Evolutionary conservation across 2,329 filamentous ascomycete genomes (phyloP).

Genomic region (Thermomyces lanuginosus): DNA sequence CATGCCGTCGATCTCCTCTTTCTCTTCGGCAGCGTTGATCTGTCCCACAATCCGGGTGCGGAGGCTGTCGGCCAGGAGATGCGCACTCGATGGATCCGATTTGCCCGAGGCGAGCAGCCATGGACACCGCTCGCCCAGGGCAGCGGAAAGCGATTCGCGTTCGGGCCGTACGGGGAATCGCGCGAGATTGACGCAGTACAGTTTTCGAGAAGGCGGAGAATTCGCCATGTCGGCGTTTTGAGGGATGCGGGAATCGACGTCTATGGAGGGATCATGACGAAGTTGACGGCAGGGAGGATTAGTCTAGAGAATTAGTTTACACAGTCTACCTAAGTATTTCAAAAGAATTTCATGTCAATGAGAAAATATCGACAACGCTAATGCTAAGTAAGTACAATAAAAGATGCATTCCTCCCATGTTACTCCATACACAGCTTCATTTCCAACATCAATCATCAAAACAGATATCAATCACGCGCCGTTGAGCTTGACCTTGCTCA

Average conservation of each 20-base stretch:
- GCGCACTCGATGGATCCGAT: constrained; percentile 26
- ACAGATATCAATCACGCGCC: too few species aligned
- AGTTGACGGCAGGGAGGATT: constrained; percentile 25
- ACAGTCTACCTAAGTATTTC: background rate
- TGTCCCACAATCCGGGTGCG: constrained; percentile 20
- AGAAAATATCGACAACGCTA: background rate
- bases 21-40: constrained; percentile 27
- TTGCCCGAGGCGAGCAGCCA: constrained; percentile 21
- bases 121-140: constrained; percentile 16
- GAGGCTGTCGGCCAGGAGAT: constrained; percentile 20
- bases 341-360: background rate
- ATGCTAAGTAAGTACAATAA: too few species aligned
- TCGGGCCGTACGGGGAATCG: constrained; percentile 25
- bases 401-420: background rate
- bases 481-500: constrained; percentile 14
- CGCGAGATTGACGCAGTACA: constrained; percentile 17
- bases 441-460: too few species aligned
- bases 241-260: constrained; percentile 14
- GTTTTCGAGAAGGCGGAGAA: constrained; percentile 19
- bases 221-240: constrained; percentile 16
- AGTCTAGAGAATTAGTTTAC: constrained; percentile 23
- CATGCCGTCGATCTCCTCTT: constrained; percentile 34
- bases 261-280: constrained; percentile 17
- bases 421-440: too few species aligned
- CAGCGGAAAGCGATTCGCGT: constrained; percentile 17